Base-by-base conservation (phyloP, 192 early-diverging fungal genomes). In the Mortierella alpina region DNA sequence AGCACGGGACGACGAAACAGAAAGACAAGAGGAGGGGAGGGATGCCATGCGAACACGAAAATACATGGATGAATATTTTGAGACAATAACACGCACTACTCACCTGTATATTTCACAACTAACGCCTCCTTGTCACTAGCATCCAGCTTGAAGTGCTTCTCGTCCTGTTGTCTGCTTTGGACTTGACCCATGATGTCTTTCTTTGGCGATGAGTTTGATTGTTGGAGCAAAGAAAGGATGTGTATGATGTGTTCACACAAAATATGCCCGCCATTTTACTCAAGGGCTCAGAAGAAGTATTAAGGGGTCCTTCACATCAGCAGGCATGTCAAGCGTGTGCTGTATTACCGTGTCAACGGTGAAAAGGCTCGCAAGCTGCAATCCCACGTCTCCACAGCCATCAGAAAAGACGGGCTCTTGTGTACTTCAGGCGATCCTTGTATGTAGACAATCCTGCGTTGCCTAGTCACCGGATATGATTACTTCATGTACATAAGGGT, bases 101-200 rank as follows among this genome's bases (percentile, higher is more conserved):
- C 49, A 80, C 77, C 77, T 40, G 65, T 68, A 55, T 80, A 80
- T 58, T 68, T 63, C 39, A 64, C 62, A 39, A 68, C 49, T 22
- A 80, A 23, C 14, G 64, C 65, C 13, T 66, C 70, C 70, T 68
- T 72, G 49, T 80, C 70, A 5, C 23, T 61, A 2, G 31, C 58
- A 8, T 56, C 65, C 46, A 72, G 59, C 59, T 80, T 80, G 61
- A 80, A 80, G 59, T 68, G 53, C 55, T 20, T 20, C 49, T 72
- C 77, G 23, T 80, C 77, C 58, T 60, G 23, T 18, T 78, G 49
- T 68, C 77, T 20, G 65, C 77, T 80, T n/a, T 80, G 77, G 52
- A 72, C 77, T 72, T 80, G 77, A 50, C 77, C 77, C 77, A 80
- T 80, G 57, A 51, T 71, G 50, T 55, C 41, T 63, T 51, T 54